Evolutionary conservation across 371 early-diverging fungal species (phyloP), one percentile per base, ranked within the genome.

Genomic region (Actinomucor elegans): DNA sequence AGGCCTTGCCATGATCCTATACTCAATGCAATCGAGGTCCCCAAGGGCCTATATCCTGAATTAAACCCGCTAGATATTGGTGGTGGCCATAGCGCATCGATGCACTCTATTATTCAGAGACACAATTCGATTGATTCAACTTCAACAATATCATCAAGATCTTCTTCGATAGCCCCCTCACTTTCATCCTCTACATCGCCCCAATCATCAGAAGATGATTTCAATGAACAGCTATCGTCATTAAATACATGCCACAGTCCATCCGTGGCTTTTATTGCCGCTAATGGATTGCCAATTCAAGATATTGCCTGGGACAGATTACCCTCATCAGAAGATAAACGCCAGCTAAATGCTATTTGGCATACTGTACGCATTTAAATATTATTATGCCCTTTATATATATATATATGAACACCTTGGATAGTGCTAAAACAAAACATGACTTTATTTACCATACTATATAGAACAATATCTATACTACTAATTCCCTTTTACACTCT

Each of bases 1-100:
- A 80, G 77, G 5, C 87, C 87, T 11, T 60, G 71, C 1, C 41
- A 57, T 12, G 87, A 87, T 48, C 73, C 80, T n/a, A 47, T 60
- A 18, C 60, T 87, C 10, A 64, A 64, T 35, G 48, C 73, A 2
- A 80, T 87, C 17, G 61, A 55, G 0, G 69, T 87, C 2, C 85
- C 85, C 15, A 85, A 81, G 50, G 85, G 85, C 6, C 53, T 85
- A 17, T 87, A 87, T 60, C 87, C 85, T 21, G 87, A 87, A 44
- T 48, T 75, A 12, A 79, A 73, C 37, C 71, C 76, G 18, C 40
- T 79, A 15, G 79, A 79, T 36, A 71, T 71, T 18, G 67, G 73
- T 52, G 73, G 73, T 24, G 73, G 73, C 14, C 75, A 69, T 43
- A 66, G 75, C n/a, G 69, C 78, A 27, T 65, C 75, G 11, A 38